These are phyloP conservation scores for Trapa incisa DNA, from an alignment of 345 rosid species.

Conservation along the genomic window DNA sequence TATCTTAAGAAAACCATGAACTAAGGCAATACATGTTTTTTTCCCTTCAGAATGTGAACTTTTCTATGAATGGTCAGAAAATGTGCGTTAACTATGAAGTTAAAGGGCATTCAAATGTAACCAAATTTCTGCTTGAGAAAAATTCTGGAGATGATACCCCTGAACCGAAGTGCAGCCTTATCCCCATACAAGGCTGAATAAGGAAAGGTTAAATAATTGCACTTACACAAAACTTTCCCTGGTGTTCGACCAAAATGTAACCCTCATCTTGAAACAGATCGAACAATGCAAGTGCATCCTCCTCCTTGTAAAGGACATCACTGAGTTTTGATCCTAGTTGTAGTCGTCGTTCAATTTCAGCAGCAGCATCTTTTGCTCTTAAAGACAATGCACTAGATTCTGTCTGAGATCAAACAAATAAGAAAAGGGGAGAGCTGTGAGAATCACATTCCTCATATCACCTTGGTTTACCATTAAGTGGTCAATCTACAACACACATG, in stretches of 20 bases:
- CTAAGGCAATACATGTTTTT: background rate
- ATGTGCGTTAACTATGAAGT: background rate
- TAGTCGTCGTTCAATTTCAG: slow-evolving; percentile 59
- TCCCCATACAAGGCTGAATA: background rate
- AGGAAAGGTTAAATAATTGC: background rate
- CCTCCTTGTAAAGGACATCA: slow-evolving; percentile 52
- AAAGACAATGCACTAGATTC: slow-evolving; percentile 32
- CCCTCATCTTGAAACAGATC: slow-evolving; percentile 59
- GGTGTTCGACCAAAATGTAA: slow-evolving; percentile 66
- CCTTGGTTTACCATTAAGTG: background rate
- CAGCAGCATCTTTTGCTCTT: slow-evolving; percentile 68
- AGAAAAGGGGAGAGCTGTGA: background rate
- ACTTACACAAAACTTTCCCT: slow-evolving; percentile 66
- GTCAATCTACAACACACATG: background rate
- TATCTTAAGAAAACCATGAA: background rate
- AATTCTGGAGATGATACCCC: background rate
- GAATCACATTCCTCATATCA: background rate
- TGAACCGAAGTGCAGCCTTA: background rate
- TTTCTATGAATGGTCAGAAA: background rate
- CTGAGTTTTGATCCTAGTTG: slow-evolving; percentile 79
- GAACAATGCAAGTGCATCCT: slow-evolving; percentile 61
- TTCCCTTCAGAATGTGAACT: background rate
- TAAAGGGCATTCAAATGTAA: background rate
- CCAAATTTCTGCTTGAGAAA: background rate
- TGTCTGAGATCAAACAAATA: slow-evolving; percentile 19